These are phyloP conservation scores for peach (Prunus persica) DNA, from an alignment of 306 rosid genomes.

Conservation along the genomic window Prunus_persica_NCBIv2 NC_034011.1:3006501-3007000, in stretches of 20 bases:
- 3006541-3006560: not conserved
- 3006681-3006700: not conserved
- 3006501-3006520: not conserved
- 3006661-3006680: not conserved
- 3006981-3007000: too few relatives aligned
- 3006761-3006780: not conserved
- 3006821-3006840: not conserved
- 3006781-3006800: not conserved
- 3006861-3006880: too few relatives aligned
- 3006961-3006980: too few relatives aligned
- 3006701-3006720: not conserved
- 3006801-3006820: not conserved
- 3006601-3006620: not conserved
- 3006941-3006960: fast-evolving
- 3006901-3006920: too few relatives aligned
- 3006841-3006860: too few relatives aligned
- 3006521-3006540: not conserved
- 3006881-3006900: too few relatives aligned
- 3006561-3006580: constrained; percentile 64
- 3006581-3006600: constrained; percentile 68
- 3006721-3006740: too few relatives aligned
- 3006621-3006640: not conserved
- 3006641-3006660: not conserved
- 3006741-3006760: not conserved
- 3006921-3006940: fast-evolving